phyloP scores from a whole-genome alignment of 345 rosid species.

The Kernera saxatilis region DNA sequence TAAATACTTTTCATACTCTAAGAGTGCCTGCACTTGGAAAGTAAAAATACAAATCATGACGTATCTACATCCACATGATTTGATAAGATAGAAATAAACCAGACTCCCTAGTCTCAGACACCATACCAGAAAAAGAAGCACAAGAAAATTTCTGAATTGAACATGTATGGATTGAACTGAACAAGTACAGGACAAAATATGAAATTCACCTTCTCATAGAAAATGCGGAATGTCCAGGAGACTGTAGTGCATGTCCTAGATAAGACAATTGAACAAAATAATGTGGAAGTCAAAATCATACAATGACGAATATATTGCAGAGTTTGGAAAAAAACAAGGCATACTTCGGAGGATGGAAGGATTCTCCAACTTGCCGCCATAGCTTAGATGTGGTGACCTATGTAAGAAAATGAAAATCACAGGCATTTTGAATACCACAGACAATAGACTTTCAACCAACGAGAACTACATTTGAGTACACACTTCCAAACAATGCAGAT shows the following conservation, averaged over 20 bases:
- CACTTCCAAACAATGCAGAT: background rate
- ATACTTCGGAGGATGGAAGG: constrained; percentile 96
- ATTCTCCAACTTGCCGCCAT: constrained; percentile 99
- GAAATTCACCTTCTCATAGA: constrained; percentile 78
- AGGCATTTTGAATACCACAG: background rate
- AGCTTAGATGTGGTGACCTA: constrained; percentile 82
- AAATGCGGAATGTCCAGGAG: constrained; percentile 96
- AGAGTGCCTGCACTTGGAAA: constrained; percentile 53
- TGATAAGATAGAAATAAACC: background rate
- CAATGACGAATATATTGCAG: background rate
- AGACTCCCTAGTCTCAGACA: background rate
- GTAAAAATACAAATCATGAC: constrained; percentile 9
- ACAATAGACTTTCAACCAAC: background rate
- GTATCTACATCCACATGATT: background rate
- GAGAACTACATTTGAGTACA: background rate
- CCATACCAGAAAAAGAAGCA: background rate
- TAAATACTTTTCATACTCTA: constrained; percentile 79
- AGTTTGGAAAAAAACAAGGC: constrained; percentile 20
- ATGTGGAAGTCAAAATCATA: background rate
- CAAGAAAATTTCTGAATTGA: background rate
- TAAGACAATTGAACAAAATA: background rate
- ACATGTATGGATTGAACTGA: background rate
- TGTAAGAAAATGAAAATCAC: constrained; percentile 17
- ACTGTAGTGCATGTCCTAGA: constrained; percentile 93
- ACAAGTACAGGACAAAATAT: background rate